Evolutionary conservation across 129 eudicot species (phyloP).

Genomic region (Pulicaria dysenterica): DNA sequence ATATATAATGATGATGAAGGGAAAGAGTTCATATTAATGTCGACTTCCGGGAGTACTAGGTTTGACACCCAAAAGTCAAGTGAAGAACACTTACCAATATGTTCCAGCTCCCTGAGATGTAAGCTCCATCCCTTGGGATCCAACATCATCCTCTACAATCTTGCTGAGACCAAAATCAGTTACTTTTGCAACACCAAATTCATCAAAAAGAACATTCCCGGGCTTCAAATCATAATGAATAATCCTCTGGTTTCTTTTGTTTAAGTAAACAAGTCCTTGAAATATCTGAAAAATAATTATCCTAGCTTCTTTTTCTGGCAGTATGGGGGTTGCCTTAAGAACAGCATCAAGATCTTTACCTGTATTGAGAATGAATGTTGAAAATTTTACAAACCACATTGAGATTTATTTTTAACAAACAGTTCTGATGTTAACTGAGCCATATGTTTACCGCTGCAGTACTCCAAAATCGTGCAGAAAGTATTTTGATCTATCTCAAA

Average conservation of each 20-base stretch:
- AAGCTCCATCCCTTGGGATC: slow-evolving; percentile 99
- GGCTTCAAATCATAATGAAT: slow-evolving; percentile 99
- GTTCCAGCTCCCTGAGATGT: slow-evolving; percentile 99
- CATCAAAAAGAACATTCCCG: slow-evolving; percentile 95
- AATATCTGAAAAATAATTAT: slow-evolving; percentile 88
- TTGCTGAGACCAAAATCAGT: slow-evolving; percentile 99
- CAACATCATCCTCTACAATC: slow-evolving; percentile 99
- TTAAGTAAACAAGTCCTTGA: slow-evolving; percentile 95
- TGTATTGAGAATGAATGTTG: slow-evolving; percentile 22
- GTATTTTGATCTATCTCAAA: slow-evolving; percentile 98
- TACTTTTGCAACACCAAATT: slow-evolving; percentile 90
- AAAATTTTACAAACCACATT: slow-evolving; percentile 3
- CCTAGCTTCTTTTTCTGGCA: slow-evolving; percentile 96
- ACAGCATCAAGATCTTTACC: slow-evolving; percentile 99
- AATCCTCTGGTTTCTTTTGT: slow-evolving; percentile 85
- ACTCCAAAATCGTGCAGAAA: slow-evolving; percentile 93
- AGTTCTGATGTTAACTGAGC: not conserved
- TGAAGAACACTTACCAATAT: slow-evolving; percentile 69
- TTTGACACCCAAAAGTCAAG: slow-evolving; percentile 4
- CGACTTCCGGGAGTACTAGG: not conserved
- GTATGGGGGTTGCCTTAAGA: slow-evolving; percentile 76
- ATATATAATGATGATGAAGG: not conserved
- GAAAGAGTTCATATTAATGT: not conserved
- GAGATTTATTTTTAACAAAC: not conserved
- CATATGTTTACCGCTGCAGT: slow-evolving; percentile 71